phyloP scores from a whole-genome alignment of 169 alveolate species.

The Perkinsus olseni region DNA sequence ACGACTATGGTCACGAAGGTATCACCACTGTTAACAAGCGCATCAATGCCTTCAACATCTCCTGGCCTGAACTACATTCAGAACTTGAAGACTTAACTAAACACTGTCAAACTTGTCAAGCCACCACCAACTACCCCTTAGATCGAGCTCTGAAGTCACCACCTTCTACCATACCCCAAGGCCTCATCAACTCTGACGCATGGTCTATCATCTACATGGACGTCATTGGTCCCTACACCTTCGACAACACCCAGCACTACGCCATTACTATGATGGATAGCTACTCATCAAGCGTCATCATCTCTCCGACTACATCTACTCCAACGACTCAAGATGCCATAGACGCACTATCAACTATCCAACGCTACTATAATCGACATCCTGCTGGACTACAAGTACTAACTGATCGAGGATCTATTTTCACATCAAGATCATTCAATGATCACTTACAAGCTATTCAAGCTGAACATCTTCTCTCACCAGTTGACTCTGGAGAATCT shows the following conservation, averaged over 20 bases:
- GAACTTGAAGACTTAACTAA: not conserved
- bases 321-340: not conserved
- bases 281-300: not conserved
- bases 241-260: not conserved
- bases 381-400: not conserved
- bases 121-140: not conserved
- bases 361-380: not conserved
- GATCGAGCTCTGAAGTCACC: not conserved
- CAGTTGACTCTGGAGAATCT: not conserved
- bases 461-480: not conserved
- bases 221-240: not conserved
- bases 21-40: not conserved
- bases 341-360: not conserved
- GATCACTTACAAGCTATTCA: not conserved
- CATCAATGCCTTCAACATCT: not conserved
- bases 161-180: not conserved
- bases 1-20: not conserved
- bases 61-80: not conserved
- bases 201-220: not conserved
- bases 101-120: not conserved
- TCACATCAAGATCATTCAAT: not conserved
- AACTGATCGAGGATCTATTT: not conserved
- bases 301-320: not conserved
- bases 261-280: not conserved
- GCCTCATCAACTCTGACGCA: not conserved